These are phyloP conservation scores for Diatrype stigma DNA, from an alignment of 2,329 filamentous ascomycete genomes.

Conservation along the genomic window DNA sequence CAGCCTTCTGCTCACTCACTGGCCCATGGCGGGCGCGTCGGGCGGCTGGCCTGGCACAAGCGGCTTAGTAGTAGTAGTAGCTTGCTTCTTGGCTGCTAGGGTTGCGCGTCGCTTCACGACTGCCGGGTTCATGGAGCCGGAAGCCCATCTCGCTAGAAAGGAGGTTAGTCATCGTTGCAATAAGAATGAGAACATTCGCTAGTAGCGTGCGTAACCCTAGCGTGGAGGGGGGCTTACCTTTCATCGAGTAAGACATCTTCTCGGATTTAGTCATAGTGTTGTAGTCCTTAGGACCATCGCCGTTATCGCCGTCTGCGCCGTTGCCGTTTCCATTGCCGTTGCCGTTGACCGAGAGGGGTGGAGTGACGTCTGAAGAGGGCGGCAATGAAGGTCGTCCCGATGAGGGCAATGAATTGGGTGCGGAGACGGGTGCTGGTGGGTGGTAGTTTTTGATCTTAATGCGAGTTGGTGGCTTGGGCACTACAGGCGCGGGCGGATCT, in stretches of 20 bases:
- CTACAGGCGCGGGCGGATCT: conserved; percentile 6
- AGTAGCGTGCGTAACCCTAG: neutral
- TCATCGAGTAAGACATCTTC: conserved; percentile 64
- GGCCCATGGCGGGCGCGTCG: neutral
- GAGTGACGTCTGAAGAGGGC: conserved; percentile 9
- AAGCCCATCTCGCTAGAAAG: conserved; percentile 52
- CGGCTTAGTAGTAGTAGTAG: conserved; percentile 19
- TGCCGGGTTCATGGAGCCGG: conserved; percentile 56
- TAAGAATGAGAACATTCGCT: neutral
- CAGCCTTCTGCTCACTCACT: neutral
- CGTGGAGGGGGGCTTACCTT: conserved; percentile 41
- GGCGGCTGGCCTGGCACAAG: conserved; percentile 6
- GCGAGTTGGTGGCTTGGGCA: conserved; percentile 20
- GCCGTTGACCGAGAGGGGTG: conserved; percentile 1
- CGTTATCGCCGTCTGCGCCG: conserved; percentile 21
- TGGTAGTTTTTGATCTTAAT: conserved; percentile 33
- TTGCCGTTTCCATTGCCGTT: conserved; percentile 9
- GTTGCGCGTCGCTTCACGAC: conserved; percentile 58
- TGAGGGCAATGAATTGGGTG: conserved; percentile 8
- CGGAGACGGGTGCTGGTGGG: conserved; percentile 6
- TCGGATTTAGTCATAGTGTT: conserved; percentile 60
- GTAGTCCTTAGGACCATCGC: conserved; percentile 48
- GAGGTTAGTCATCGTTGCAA: conserved; percentile 25
- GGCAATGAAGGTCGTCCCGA: conserved; percentile 17
- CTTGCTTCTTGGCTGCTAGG: conserved; percentile 55